Conservation (phyloP, 306 rosid species). For the Quillaja saponaria region DNA sequence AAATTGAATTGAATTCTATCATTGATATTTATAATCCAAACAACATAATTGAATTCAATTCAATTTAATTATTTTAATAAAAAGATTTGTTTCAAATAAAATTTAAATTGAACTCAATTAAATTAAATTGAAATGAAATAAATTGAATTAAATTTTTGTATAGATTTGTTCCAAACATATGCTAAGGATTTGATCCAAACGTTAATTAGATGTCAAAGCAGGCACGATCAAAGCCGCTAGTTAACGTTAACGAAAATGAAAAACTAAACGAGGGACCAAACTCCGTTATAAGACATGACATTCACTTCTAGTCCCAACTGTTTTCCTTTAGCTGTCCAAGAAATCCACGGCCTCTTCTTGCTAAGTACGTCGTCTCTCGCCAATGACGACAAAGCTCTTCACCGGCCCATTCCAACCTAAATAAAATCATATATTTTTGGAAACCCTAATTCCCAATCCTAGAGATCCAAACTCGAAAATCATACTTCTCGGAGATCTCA, state of each 20-base stretch:
- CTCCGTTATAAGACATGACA: no score
- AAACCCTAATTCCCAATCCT: slow-evolving; percentile 19
- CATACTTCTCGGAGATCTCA: slow-evolving; percentile 30
- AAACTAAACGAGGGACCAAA: neutral
- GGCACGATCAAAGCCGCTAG: slow-evolving; percentile 40
- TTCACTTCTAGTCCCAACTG: slow-evolving; percentile 14
- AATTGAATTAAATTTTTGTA: no score
- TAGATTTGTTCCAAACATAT: no score
- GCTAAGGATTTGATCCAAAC: neutral
- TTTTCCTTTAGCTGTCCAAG: neutral
- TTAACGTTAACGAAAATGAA: slow-evolving; percentile 22
- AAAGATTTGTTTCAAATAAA: no score
- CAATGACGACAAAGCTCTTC: slow-evolving; percentile 23
- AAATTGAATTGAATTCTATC: no score
- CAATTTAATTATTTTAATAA: no score
- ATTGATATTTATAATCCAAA: no score
- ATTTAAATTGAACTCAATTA: no score
- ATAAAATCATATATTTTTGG: slow-evolving; percentile 6
- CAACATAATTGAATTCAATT: no score
- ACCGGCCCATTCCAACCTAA: slow-evolving; percentile 19
- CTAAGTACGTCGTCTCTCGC: neutral
- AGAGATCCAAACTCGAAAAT: slow-evolving; percentile 18
- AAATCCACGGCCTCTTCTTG: neutral
- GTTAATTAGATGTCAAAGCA: slow-evolving; percentile 14
- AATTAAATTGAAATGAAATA: no score